Conservation (phyloP, 2,329 filamentous ascomycete genomes). For the Apiospora hydei region DNA sequence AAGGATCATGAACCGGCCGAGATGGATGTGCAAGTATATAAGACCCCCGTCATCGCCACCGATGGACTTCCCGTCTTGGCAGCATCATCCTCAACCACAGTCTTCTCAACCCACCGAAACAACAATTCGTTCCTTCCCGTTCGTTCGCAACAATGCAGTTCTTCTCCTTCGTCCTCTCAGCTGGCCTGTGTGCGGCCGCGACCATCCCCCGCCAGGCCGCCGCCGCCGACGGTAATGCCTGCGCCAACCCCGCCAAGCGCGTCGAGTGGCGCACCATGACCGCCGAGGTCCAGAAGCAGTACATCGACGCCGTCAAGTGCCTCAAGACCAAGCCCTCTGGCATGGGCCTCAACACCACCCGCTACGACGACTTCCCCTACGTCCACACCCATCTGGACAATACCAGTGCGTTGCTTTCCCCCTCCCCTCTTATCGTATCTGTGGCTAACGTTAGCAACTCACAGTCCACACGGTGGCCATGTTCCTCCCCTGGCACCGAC, state of each 20-base stretch:
- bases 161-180: not conserved
- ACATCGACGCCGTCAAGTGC: slow-evolving; percentile 10
- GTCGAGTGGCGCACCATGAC: slow-evolving; percentile 6
- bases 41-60: too few species aligned
- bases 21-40: not conserved
- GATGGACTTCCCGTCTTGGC: too few species aligned
- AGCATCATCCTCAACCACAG: not conserved
- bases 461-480: slow-evolving; percentile 4
- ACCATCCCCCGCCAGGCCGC: slow-evolving; percentile 11
- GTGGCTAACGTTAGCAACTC: not conserved
- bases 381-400: slow-evolving; percentile 13
- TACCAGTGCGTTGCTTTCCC: not conserved
- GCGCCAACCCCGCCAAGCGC: slow-evolving; percentile 17
- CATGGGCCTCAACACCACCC: not conserved
- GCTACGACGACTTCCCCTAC: slow-evolving; percentile 21
- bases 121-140: not conserved
- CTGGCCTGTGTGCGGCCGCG: slow-evolving; percentile 11
- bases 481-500: slow-evolving; percentile 20
- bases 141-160: not conserved
- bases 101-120: not conserved
- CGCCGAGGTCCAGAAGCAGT: slow-evolving; percentile 2
- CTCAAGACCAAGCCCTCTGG: slow-evolving; percentile 12
- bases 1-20: too few species aligned
- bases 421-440: not conserved
- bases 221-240: not conserved